Evolutionary conservation across 2,329 filamentous ascomycete genomes (phyloP).

Genomic region (Xylariaceae sp.): DNA sequence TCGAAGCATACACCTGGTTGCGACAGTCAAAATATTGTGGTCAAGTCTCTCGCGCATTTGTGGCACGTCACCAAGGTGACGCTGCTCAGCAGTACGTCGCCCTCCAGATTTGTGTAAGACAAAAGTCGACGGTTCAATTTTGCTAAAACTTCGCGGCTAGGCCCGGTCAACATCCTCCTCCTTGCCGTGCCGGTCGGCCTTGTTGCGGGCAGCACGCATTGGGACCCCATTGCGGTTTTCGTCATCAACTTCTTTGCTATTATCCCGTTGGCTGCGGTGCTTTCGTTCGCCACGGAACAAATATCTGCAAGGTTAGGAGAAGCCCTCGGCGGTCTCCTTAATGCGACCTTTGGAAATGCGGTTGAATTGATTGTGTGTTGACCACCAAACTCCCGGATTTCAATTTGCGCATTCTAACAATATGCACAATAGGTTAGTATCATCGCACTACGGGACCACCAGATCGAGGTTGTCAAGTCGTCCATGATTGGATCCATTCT

Average conservation of each 20-base stretch:
- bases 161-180: constrained; percentile 65
- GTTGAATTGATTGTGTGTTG: constrained; percentile 68
- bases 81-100: constrained; percentile 53
- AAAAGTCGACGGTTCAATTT: neutral
- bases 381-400: constrained; percentile 14
- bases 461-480: constrained; percentile 95
- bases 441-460: constrained; percentile 75
- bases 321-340: constrained; percentile 68
- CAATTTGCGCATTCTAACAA: constrained; percentile 15
- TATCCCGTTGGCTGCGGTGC: constrained; percentile 67
- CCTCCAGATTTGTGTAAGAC: neutral
- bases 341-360: constrained; percentile 75
- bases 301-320: constrained; percentile 68
- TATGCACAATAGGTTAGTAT: constrained; percentile 68
- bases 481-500: constrained; percentile 96
- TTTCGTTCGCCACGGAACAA: constrained; percentile 76
- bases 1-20: constrained; percentile 48
- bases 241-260: constrained; percentile 77
- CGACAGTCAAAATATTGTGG: constrained; percentile 43
- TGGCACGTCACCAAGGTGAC: constrained; percentile 57
- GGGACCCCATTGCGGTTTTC: constrained; percentile 66
- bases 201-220: constrained; percentile 56
- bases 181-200: constrained; percentile 72
- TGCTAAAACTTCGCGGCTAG: constrained; percentile 33
- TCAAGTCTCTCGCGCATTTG: constrained; percentile 44